A percentile compares a stretch with the other conserved stretches of the same genome.
phyloP scores from a whole-genome alignment of 1,284 basidiomycete genomes.

The Apiotrichum montevideense region DNA sequence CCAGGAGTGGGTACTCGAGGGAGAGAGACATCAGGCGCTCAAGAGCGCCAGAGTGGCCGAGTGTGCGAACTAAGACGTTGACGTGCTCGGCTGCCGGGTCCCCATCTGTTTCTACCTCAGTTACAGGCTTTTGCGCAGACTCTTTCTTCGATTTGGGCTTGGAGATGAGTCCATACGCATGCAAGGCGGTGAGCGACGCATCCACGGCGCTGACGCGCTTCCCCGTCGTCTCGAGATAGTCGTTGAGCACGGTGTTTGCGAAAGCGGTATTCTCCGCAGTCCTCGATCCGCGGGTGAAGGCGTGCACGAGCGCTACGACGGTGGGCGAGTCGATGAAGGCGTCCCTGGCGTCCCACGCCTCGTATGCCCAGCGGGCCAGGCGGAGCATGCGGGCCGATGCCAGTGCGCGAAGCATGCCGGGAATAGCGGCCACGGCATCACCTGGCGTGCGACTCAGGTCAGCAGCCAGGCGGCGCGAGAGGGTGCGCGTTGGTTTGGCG shows the following conservation, averaged over 20 bases:
- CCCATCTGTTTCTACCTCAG: too few species aligned
- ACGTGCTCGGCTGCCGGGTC: not conserved
- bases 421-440: slow-evolving; percentile 5
- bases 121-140: too few species aligned
- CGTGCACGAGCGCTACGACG: slow-evolving; percentile 6
- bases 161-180: slow-evolving; percentile 6
- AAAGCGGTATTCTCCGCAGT: slow-evolving; percentile 4
- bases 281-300: slow-evolving; percentile 9
- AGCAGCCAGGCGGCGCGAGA: slow-evolving; percentile 4
- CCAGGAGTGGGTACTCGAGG: slow-evolving; percentile 3
- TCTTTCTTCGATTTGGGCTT: too few species aligned
- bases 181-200: slow-evolving; percentile 1
- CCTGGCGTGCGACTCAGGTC: slow-evolving; percentile 1
- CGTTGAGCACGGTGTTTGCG: slow-evolving; percentile 3
- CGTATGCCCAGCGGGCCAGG: slow-evolving; percentile 1
- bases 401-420: slow-evolving; percentile 9
- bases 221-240: slow-evolving; percentile 4
- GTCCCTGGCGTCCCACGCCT: not conserved
- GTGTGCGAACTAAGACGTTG: not conserved
- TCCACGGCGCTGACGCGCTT: not conserved
- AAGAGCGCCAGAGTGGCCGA: not conserved
- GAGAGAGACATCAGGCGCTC: not conserved
- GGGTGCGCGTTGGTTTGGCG: not conserved
- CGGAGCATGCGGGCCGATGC: slow-evolving; percentile 8
- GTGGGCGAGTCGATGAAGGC: slow-evolving; percentile 6